Conservation (phyloP, 108 stramenopile species). For the Mayamaea pseudoterrestris region DNA sequence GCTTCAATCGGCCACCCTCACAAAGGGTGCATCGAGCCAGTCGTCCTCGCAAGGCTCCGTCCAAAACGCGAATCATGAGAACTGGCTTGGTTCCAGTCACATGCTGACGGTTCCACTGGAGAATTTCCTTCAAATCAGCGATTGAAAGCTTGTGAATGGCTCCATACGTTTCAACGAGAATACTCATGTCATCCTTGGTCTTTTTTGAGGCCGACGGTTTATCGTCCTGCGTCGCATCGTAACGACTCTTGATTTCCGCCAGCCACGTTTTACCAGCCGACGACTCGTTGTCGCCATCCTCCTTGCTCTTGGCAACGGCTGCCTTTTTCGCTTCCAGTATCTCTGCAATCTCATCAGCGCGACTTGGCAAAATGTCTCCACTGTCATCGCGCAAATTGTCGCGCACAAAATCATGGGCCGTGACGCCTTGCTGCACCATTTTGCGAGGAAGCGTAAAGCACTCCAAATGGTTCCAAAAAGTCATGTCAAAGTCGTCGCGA, state of each 20-base stretch:
- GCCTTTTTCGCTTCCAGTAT: not conserved
- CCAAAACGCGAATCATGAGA: slow-evolving; percentile 46
- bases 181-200: no score
- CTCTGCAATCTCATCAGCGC: not conserved
- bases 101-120: slow-evolving; percentile 62
- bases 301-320: not conserved
- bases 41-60: slow-evolving; percentile 58
- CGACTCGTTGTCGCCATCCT: no score
- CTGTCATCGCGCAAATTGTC: not conserved
- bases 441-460: not conserved
- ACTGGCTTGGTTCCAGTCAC: slow-evolving; percentile 48
- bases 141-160: slow-evolving; percentile 25
- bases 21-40: slow-evolving; percentile 51
- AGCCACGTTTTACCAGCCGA: no score
- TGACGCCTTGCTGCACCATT: not conserved
- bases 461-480: not conserved
- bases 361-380: not conserved
- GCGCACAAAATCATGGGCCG: not conserved
- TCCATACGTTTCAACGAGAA: no score
- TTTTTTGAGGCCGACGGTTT: no score
- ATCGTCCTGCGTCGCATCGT: no score
- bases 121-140: slow-evolving; percentile 51
- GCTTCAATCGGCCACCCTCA: slow-evolving; percentile 37
- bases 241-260: no score
- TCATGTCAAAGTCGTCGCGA: not conserved